These are phyloP conservation scores for Chlamydomonas incerta DNA, from an alignment of 139 green algal species.

Conservation along the genomic window DNA sequence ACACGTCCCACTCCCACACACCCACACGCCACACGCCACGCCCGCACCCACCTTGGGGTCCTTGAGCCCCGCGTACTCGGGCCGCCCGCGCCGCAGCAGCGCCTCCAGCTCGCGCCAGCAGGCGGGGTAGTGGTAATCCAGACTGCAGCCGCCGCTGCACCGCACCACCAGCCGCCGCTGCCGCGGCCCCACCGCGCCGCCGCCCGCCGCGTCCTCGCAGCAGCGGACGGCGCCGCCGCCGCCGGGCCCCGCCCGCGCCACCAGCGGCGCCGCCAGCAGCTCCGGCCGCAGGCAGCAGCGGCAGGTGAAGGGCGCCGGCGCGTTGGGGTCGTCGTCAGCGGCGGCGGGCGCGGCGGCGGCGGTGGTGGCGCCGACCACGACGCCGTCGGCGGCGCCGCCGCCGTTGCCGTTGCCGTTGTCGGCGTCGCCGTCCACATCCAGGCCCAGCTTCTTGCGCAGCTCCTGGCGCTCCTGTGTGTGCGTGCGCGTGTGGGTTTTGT, in stretches of 20 bases:
- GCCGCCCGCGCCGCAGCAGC: neutral
- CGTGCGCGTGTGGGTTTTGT: no score
- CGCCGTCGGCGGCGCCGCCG: neutral
- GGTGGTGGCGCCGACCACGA: neutral
- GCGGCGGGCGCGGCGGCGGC: neutral
- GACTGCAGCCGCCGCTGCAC: conserved; percentile 7
- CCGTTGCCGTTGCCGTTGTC: neutral
- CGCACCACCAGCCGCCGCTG: conserved; percentile 23
- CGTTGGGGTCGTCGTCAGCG: neutral
- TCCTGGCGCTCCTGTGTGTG: conserved; percentile 32
- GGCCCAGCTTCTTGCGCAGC: conserved; percentile 28
- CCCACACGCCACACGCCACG: no score
- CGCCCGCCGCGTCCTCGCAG: neutral
- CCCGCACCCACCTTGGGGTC: no score
- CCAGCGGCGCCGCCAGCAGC: neutral
- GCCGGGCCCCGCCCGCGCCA: neutral
- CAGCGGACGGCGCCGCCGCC: neutral
- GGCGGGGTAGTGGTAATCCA: conserved; percentile 31
- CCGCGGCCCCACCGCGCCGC: conserved; percentile 15
- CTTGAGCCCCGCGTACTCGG: conserved; percentile 24
- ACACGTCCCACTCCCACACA: no score
- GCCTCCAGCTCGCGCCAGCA: conserved; percentile 27
- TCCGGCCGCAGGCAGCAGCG: conserved; percentile 15
- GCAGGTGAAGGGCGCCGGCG: neutral
- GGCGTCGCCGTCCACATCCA: neutral